These are phyloP conservation scores for Pterocarpus macrocarpus DNA, from an alignment of 306 rosid species.

Conservation along the genomic window DNA sequence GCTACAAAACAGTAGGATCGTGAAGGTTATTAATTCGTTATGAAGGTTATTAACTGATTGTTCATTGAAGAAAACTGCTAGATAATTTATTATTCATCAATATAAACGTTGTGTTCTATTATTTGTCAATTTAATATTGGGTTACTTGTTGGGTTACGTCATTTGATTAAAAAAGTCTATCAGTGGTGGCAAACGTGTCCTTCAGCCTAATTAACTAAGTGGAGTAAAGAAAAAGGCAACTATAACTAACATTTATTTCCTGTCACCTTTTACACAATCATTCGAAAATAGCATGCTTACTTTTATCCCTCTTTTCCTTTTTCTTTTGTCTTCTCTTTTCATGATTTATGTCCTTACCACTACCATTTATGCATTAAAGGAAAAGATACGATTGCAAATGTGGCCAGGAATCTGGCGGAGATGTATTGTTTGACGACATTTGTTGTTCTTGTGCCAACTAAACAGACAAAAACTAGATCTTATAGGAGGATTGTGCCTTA, in stretches of 20 bases:
- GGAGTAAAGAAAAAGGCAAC: background rate
- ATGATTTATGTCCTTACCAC: slow-evolving; percentile 41
- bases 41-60: too few relatives aligned
- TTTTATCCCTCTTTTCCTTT: background rate
- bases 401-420: slow-evolving; percentile 1
- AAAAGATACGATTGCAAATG: slow-evolving; percentile 24
- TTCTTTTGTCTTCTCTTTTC: slow-evolving; percentile 34
- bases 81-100: background rate
- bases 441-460: slow-evolving; percentile 39
- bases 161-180: background rate
- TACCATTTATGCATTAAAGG: slow-evolving; percentile 7
- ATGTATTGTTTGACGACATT: slow-evolving; percentile 34
- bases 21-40: too few relatives aligned
- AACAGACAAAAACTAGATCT: slow-evolving; percentile 21
- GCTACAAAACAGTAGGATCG: too few relatives aligned
- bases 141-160: slow-evolving; percentile 6
- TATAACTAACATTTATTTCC: background rate
- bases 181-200: slow-evolving; percentile 35
- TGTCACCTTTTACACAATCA: slow-evolving; percentile 40
- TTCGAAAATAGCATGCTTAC: slow-evolving; percentile 30
- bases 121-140: slow-evolving; percentile 11
- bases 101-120: background rate
- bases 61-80: background rate
- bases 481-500: slow-evolving; percentile 33
- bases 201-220: slow-evolving; percentile 1